These are phyloP conservation scores for Salicornia ramosissima DNA, from an alignment of 148 eudicot species.

Conservation along the genomic window DNA sequence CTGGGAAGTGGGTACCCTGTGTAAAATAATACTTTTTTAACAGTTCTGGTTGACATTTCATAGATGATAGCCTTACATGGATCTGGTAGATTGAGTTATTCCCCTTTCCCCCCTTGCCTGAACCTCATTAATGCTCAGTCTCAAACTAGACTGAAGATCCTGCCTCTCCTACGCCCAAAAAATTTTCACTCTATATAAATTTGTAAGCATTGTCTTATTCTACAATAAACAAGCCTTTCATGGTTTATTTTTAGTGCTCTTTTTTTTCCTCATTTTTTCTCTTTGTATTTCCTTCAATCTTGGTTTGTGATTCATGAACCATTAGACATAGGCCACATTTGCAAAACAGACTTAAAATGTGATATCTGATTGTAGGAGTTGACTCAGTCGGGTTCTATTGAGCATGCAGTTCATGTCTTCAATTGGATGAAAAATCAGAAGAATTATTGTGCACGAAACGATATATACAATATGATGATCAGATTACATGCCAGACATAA, in stretches of 20 bases:
- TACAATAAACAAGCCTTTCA: background rate
- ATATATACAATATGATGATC: constrained; percentile 95
- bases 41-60: too few species aligned
- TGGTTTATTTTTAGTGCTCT: background rate
- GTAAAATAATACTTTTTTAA: too few species aligned
- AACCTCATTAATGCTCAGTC: too few species aligned
- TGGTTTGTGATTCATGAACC: background rate
- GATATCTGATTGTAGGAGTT: constrained; percentile 59
- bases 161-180: background rate
- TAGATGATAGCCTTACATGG: too few species aligned
- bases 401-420: constrained; percentile 73
- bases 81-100: too few species aligned
- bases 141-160: too few species aligned
- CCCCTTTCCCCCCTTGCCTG: too few species aligned
- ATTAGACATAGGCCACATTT: background rate
- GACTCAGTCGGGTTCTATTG: constrained; percentile 69
- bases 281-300: background rate
- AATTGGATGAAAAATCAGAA: constrained; percentile 90
- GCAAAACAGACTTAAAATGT: background rate
- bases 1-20: too few species aligned
- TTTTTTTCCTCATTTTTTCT: background rate
- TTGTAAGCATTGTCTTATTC: background rate
- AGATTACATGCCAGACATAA: constrained; percentile 83
- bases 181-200: background rate
- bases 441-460: constrained; percentile 77